Evolutionary conservation across 2,329 filamentous ascomycete genomes (phyloP).

Genomic region (Fusarium verticillioides): DNA sequence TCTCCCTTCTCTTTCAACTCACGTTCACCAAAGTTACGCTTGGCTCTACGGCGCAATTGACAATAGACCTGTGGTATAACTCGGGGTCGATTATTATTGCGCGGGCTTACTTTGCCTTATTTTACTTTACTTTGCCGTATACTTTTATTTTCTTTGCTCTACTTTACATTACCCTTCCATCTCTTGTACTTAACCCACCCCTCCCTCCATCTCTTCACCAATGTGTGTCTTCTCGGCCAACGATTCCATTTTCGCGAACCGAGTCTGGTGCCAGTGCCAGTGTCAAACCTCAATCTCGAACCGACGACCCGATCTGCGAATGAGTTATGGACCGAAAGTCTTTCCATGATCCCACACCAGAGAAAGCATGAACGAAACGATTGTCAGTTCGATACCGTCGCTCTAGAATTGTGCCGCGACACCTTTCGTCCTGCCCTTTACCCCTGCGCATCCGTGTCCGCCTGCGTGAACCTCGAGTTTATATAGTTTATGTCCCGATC

Average conservation of each 20-base stretch:
- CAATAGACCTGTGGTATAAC: slow-evolving; percentile 14
- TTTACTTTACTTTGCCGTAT: slow-evolving; percentile 1
- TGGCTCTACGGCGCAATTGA: slow-evolving; percentile 30
- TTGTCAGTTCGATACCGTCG: slow-evolving; percentile 41
- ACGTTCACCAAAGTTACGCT: slow-evolving; percentile 13
- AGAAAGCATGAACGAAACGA: slow-evolving; percentile 51
- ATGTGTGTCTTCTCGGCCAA: slow-evolving; percentile 52
- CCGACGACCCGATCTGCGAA: slow-evolving; percentile 40
- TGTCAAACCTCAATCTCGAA: slow-evolving; percentile 36
- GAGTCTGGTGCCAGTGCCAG: slow-evolving; percentile 47
- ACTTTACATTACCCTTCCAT: not conserved
- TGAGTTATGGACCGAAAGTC: slow-evolving; percentile 51
- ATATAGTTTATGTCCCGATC: slow-evolving; percentile 17
- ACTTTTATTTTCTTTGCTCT: slow-evolving; percentile 1
- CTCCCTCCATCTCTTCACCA: slow-evolving; percentile 43
- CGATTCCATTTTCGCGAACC: slow-evolving; percentile 52
- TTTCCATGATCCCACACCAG: slow-evolving; percentile 43
- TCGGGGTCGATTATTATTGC: slow-evolving; percentile 10
- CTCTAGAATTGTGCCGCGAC: slow-evolving; percentile 35
- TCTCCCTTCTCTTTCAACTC: slow-evolving; percentile 10
- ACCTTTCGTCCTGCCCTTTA: slow-evolving; percentile 27
- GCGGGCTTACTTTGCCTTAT: slow-evolving; percentile 10
- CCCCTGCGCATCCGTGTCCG: slow-evolving; percentile 10
- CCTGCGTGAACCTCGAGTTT: slow-evolving; percentile 7
- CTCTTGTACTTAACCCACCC: not conserved